phyloP scores from a whole-genome alignment of 176 grass and related monocot genomes.

The Neostapfia colusana region DNA sequence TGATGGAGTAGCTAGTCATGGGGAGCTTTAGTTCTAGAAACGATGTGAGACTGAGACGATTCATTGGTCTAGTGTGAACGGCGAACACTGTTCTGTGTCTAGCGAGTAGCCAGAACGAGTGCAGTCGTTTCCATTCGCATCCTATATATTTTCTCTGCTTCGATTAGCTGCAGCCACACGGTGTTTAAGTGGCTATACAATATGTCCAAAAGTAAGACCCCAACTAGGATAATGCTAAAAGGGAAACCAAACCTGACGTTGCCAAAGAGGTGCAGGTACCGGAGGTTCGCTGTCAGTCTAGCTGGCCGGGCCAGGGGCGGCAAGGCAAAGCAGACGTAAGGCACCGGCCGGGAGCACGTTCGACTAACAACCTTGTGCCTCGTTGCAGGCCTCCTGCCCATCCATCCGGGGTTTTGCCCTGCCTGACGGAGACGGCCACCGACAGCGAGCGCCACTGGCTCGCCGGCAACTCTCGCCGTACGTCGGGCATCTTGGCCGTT shows the following conservation, averaged over 20 bases:
- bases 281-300: slow-evolving; percentile 23
- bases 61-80: not conserved
- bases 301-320: not conserved
- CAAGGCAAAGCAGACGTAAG: slow-evolving; percentile 20
- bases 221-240: not conserved
- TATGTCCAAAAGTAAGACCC: not conserved
- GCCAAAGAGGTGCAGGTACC: not conserved
- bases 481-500: slow-evolving; percentile 17
- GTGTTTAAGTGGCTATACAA: not conserved
- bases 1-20: slow-evolving; percentile 21
- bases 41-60: not conserved
- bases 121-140: not conserved
- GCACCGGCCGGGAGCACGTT: slow-evolving; percentile 26
- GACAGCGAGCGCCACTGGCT: slow-evolving; percentile 29
- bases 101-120: not conserved
- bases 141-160: too few species aligned
- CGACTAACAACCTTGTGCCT: slow-evolving; percentile 16
- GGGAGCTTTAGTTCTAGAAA: not conserved
- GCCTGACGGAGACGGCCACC: slow-evolving; percentile 11
- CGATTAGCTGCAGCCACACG: not conserved
- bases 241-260: not conserved
- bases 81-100: not conserved
- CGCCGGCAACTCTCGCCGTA: not conserved
- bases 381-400: not conserved
- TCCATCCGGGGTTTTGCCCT: slow-evolving; percentile 20